Base-by-base conservation (phyloP, 495 filamentous ascomycete genomes). In the Darksidea phi region DNA sequence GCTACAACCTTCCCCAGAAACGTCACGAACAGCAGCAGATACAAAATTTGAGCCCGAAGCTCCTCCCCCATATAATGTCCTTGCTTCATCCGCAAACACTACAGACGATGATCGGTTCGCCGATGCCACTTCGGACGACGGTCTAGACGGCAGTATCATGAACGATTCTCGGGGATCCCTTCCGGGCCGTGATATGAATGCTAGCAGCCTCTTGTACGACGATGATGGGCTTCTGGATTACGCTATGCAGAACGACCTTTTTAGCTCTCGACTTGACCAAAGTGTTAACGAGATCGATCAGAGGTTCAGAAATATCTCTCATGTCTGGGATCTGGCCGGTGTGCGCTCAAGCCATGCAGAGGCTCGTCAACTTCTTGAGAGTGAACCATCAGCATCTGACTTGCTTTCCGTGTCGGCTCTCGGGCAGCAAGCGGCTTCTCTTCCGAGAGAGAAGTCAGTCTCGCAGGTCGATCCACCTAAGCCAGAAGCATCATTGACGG, bases 51-150 rank as follows among this genome's bases (percentile, higher is more conserved):
- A 3, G 28, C 28, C 28, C 28, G 28, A 32, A 32, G 28, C 28
- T 3, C 10, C 28, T 10, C 28, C 10, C 28, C 28, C 28, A 32
- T 10, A 32, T 32, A 10, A 32, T 4, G 28, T 32, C 41, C 54
- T 66, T 23, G 28, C 46, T 18, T 45, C 57, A 10, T 69, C 66
- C 1, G 25, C 59, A 1, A 48, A 61, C 17, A 61, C 63, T 34
- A 37, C 34, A 8, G 68, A 70, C 38, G 61, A 63, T 6, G 68
- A 70, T 38, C 21, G 68, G 34, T 70, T 68, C 48, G 68, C 68
- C 0, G 68, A 70, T 59, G 67, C 64, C 10, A 51, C 38, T 48
- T 60, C 53, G 6, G 66, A 67, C 18, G 66, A 66, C n/a, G 62
- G 61, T 7, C 18, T 56, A 49, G 66, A 63, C 45, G 37, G 42